A percentile compares a stretch with the other conserved stretches of the same genome.
Evolutionary conservation across 768 basidiomycete genomes (phyloP).

Genomic region (Mycena galopus): DNA sequence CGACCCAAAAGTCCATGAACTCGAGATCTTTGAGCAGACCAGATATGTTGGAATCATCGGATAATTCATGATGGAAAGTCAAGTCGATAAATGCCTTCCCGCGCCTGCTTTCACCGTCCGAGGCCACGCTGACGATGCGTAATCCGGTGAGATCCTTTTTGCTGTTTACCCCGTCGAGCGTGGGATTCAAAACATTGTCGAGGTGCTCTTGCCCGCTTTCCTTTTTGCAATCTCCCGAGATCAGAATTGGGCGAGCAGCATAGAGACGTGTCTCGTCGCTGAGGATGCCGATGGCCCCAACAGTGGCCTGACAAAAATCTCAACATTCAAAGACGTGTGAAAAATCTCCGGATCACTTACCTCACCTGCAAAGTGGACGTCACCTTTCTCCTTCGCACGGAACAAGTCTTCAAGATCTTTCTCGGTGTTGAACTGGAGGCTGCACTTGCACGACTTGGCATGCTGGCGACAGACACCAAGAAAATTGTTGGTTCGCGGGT

Average conservation of each 20-base stretch:
- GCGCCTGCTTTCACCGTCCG: slow-evolving; percentile 43
- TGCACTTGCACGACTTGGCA: slow-evolving; percentile 24
- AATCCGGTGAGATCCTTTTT: slow-evolving; percentile 30
- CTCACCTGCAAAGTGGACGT: slow-evolving; percentile 42
- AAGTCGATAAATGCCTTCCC: slow-evolving; percentile 38
- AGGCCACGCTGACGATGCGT: slow-evolving; percentile 38
- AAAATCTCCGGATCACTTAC: slow-evolving; percentile 18
- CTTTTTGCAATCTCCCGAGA: slow-evolving; percentile 47
- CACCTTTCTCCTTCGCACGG: slow-evolving; percentile 15
- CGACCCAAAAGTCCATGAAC: slow-evolving; percentile 8
- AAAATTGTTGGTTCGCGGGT: slow-evolving; percentile 42
- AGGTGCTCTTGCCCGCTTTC: slow-evolving; percentile 43
- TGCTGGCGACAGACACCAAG: slow-evolving; percentile 47
- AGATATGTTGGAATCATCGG: slow-evolving; percentile 28
- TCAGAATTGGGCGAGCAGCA: slow-evolving; percentile 39
- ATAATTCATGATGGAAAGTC: slow-evolving; percentile 28
- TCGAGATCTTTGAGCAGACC: slow-evolving; percentile 31
- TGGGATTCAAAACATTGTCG: slow-evolving; percentile 11
- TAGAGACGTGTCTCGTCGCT: slow-evolving; percentile 42
- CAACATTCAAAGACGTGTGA: not conserved
- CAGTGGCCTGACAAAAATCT: slow-evolving; percentile 38
- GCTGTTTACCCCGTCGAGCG: not conserved
- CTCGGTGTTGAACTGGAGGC: slow-evolving; percentile 38
- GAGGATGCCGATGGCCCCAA: slow-evolving; percentile 45
- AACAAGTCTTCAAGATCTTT: slow-evolving; percentile 43